Evolutionary conservation across 2,329 filamentous ascomycete genomes (phyloP).

Genomic region (Emergomyces pasteurianus): DNA sequence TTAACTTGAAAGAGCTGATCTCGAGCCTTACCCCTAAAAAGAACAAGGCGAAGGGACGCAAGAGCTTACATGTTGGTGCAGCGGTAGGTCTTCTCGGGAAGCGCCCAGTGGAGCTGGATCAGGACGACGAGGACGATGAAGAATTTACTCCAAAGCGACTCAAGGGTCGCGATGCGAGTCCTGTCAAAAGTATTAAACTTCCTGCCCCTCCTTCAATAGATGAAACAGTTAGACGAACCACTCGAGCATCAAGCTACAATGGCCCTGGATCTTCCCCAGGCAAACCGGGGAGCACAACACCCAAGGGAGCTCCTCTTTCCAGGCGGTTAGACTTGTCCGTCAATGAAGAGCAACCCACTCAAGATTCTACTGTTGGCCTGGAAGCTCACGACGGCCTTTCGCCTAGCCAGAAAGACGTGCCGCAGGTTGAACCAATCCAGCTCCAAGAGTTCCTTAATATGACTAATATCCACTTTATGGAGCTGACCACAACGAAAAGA

Average conservation of each 20-base stretch:
- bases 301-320: constrained; percentile 45
- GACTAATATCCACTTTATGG: constrained; percentile 97
- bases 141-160: constrained; percentile 51
- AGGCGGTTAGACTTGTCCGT: constrained; percentile 31
- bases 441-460: constrained; percentile 88
- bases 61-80: constrained; percentile 65
- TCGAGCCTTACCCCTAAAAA: constrained; percentile 67
- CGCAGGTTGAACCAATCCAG: constrained; percentile 53
- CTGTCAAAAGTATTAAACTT: constrained; percentile 62
- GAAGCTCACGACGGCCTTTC: constrained; percentile 38
- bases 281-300: constrained; percentile 32
- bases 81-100: constrained; percentile 64
- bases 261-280: constrained; percentile 21
- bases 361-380: constrained; percentile 26
- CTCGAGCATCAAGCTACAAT: constrained; percentile 37
- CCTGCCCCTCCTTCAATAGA: constrained; percentile 57
- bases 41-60: constrained; percentile 52
- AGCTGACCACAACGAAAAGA: constrained; percentile 89
- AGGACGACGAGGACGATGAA: constrained; percentile 45
- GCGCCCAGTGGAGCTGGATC: constrained; percentile 58
- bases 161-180: constrained; percentile 59
- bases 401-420: constrained; percentile 30
- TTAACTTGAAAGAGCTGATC: constrained; percentile 66
- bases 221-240: constrained; percentile 51
- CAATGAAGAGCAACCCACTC: constrained; percentile 6